Evolutionary conservation across 441 rosid genomes (phyloP).

Genomic region (Adansonia gregorii): DNA sequence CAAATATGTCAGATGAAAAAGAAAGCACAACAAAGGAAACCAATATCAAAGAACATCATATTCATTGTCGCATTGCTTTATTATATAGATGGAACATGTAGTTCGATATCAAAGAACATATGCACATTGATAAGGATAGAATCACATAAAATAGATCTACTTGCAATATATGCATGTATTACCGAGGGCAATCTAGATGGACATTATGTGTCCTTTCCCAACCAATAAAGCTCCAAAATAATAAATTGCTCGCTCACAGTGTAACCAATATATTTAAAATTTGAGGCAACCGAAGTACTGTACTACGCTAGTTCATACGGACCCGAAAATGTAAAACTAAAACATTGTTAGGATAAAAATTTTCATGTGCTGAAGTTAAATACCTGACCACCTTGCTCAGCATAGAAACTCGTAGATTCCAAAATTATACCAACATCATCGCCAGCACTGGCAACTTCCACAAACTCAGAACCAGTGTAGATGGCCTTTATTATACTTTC

Average conservation of each 20-base stretch:
- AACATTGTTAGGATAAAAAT: neutral
- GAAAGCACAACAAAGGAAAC: neutral
- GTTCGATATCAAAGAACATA: neutral
- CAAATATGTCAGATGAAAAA: slow-evolving; percentile 22
- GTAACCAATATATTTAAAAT: neutral
- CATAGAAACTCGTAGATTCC: slow-evolving; percentile 88
- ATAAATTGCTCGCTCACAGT: neutral
- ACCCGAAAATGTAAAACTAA: slow-evolving; percentile 7
- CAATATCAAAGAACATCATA: neutral
- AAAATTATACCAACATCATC: slow-evolving; percentile 76
- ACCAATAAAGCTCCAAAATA: slow-evolving; percentile 9
- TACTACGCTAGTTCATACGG: neutral
- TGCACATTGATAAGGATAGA: slow-evolving; percentile 11
- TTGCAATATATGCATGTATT: neutral
- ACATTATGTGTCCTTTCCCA: neutral
- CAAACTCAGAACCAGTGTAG: slow-evolving; percentile 78
- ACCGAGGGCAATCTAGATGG: neutral
- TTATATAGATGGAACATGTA: neutral
- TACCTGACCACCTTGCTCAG: slow-evolving; percentile 99
- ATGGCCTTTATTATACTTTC: slow-evolving; percentile 75
- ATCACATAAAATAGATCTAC: neutral
- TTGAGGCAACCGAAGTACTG: too few relatives aligned
- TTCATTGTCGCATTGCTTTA: neutral
- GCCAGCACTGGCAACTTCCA: slow-evolving; percentile 52
- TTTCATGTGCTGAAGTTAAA: neutral